Base-by-base conservation (phyloP, 768 basidiomycete genomes). In the Tylopilus vinaceipallidus region DNA sequence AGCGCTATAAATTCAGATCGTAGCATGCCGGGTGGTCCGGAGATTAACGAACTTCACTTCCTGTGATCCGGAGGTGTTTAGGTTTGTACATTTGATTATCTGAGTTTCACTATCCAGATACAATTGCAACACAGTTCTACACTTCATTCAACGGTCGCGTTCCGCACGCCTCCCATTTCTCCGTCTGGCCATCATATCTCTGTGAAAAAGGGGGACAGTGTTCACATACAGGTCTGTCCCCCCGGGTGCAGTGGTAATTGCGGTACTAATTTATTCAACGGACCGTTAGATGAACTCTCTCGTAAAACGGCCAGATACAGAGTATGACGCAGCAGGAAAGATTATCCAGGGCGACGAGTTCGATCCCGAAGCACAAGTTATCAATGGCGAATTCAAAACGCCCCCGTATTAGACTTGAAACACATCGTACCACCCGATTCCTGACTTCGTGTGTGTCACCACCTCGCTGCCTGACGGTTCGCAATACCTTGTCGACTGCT, bases 271-370 rank as follows among this genome's bases (percentile, higher is more conserved):
- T 4, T 11, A 47, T 47, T 45, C 44, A 38, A 64, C n/a, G 38
- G 16, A 27, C n/a, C 19, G 5, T n/a, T 53, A 87, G 84, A 87
- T 87, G 85, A 76, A 83, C 50, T 82, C 82, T 13, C 83, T 84
- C 48, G 75, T 79, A 54, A 73, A 71, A 50, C 75, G 71, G 13
- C 60, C 70, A 6, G 75, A 74, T 42, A 47, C 71, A 27, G 77
- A 76, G 44, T 86, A 83, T 57, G 83, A 85, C 55, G 79, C 75
- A 0, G 59, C 75, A n/a, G 84, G 84, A 33, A 74, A 76, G 29
- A 52, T 75, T n/a, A 59, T 73, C 29, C 75, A 73, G 52, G 56
- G 60, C 17, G 76, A 77, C 42, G 65, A 64, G 19, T 79, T 74
- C 52, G 85, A 87, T 61, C 72, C 78, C 9, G 85, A 87, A 65